Percentiles rank a stretch among this genome's conserved stretches.
Conservation (phyloP, 148 eudicot genomes). For the Mesembryanthemum crystallinum region DNA sequence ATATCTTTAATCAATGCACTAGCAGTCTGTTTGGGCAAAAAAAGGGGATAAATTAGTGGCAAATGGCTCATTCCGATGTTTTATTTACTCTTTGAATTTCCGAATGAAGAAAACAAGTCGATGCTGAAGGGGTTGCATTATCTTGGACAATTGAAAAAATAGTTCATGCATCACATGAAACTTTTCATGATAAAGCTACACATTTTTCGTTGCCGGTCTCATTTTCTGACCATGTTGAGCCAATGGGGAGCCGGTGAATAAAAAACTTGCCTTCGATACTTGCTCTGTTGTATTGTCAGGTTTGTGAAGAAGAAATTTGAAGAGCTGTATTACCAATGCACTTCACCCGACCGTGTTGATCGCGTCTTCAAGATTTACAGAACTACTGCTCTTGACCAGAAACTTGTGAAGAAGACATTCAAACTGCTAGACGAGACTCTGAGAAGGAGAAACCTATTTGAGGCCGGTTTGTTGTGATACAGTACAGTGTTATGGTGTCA, state of each 20-base stretch:
- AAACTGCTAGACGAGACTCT: slow-evolving; percentile 91
- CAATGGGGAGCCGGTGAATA: background rate
- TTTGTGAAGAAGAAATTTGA: slow-evolving; percentile 96
- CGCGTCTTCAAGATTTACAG: slow-evolving; percentile 92
- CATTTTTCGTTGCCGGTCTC: too few species aligned
- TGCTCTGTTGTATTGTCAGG: slow-evolving; percentile 32
- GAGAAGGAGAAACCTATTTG: slow-evolving; percentile 89
- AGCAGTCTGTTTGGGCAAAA: too few species aligned
- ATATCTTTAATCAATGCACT: too few species aligned
- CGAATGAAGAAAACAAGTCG: too few species aligned
- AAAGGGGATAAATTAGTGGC: too few species aligned
- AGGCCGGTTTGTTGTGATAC: slow-evolving; percentile 83
- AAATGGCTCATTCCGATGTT: too few species aligned
- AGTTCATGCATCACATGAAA: too few species aligned
- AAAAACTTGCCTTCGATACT: slow-evolving; percentile 2
- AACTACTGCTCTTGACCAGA: slow-evolving; percentile 95
- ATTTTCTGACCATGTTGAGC: too few species aligned
- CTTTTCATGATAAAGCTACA: too few species aligned
- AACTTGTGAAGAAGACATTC: slow-evolving; percentile 93
- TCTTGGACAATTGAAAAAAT: too few species aligned
- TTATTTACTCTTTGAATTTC: too few species aligned
- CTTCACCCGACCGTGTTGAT: slow-evolving; percentile 83
- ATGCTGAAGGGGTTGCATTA: too few species aligned
- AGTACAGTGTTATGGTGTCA: slow-evolving; percentile 19
- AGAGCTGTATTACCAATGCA: slow-evolving; percentile 88